Conservation (phyloP, 305 asterid genomes). For the Fraxinus sp. region DNA sequence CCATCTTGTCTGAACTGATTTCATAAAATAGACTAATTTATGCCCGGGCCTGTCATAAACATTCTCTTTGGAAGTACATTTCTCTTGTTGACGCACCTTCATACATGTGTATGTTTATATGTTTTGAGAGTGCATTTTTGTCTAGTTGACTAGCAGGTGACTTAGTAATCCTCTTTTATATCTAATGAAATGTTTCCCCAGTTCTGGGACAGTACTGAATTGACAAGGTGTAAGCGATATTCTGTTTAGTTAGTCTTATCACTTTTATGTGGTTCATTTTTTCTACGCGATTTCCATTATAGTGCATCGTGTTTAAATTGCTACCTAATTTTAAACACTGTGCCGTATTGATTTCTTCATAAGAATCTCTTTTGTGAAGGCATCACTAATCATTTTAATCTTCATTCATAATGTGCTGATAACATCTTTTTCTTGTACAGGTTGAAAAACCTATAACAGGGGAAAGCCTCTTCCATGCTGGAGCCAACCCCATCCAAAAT, state of each 20-base stretch:
- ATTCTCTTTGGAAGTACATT: neutral
- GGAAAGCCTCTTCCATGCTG: slow-evolving; percentile 38
- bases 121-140: neutral
- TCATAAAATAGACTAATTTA: neutral
- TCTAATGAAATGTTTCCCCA: neutral
- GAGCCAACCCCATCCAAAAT: slow-evolving; percentile 37
- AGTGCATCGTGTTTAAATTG: neutral
- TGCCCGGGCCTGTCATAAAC: neutral
- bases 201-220: neutral
- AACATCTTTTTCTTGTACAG: slow-evolving; percentile 40
- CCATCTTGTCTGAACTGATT: neutral
- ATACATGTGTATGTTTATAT: neutral
- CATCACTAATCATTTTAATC: slow-evolving; percentile 18
- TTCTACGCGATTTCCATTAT: neutral
- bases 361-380: slow-evolving; percentile 2
- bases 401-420: slow-evolving; percentile 24
- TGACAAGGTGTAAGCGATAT: neutral
- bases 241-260: neutral
- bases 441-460: slow-evolving; percentile 41
- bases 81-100: neutral
- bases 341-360: neutral
- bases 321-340: neutral
- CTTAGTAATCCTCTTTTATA: neutral
- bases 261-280: neutral
- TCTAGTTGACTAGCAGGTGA: neutral